Base-by-base conservation (phyloP, 257 asterid genomes). In the Solanum sejunctum region DNA sequence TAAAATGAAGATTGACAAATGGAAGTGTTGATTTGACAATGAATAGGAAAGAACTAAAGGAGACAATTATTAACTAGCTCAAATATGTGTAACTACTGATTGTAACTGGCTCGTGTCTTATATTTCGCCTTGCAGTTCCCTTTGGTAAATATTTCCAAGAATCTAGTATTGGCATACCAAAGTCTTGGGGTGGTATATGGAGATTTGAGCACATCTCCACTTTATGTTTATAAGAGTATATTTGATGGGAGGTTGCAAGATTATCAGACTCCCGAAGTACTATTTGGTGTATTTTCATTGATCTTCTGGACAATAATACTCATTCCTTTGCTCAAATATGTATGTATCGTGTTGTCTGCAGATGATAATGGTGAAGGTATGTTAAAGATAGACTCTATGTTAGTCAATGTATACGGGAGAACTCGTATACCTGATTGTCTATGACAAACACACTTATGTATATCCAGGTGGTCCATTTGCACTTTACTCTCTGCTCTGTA, bases 381-480 rank as follows among this genome's bases (percentile, higher is more conserved):
- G 79, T n/a, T 39, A 61, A 61, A 43, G 52, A 20, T 43, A 64
- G 57, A 61, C 77, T 43, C 82, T 51, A 7, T 28, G 39, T 70
- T 43, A 72, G 57, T 78, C 64, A 78, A 26, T 52, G 26, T 54
- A 9, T 78, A 26, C 1, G 11, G 17, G 52, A 78, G 49, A 78
- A 78, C 82, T 78, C 49, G 1, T 78, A 16, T 26, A 26, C 23
- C 64, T 78, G 64, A 78, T 61, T 45, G 39, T 43, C 60, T 82
- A 58, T 43, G 75, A 41, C 43, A 26, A 51, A 49, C 10, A 45
- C 72, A 58, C 45, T 82, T 60, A 13, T 13, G 39, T 82, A 57
- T 58, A 28, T 82, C 55, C 88, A 90, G 92, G 92, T 83, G 91
- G 91, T 56, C 84, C 92, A 23, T 90, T 90, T 85, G 92, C 92